A percentile compares a stretch with the other conserved stretches of the same genome.
Conservation (phyloP, 192 early-diverging fungal genomes). For the Allomyces macrogynus region DNA sequence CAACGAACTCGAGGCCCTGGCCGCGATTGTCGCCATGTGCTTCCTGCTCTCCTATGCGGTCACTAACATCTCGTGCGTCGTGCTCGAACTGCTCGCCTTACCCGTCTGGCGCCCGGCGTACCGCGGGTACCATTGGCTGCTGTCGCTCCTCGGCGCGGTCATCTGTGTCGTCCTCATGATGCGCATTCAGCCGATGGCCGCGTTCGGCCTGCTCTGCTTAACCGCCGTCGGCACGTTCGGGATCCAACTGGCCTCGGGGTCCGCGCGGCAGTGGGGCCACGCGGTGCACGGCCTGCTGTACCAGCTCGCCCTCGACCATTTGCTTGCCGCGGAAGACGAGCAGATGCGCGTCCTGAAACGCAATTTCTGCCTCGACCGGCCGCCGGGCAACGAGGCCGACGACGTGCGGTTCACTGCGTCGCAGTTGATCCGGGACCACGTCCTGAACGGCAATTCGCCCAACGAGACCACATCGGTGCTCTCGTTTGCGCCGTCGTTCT, state of each 20-base stretch:
- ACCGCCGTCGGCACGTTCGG: too few relatives aligned
- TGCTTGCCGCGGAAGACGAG: not conserved
- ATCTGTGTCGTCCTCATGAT: not conserved
- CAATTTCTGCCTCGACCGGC: not conserved
- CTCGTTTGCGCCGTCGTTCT: too few relatives aligned
- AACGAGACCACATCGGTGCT: too few relatives aligned
- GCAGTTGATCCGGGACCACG: too few relatives aligned
- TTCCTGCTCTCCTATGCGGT: slow-evolving; percentile 1
- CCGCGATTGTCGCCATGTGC: not conserved
- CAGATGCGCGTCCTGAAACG: not conserved
- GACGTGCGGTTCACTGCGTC: too few relatives aligned
- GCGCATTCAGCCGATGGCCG: not conserved
- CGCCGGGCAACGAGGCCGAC: too few relatives aligned
- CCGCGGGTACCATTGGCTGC: not conserved
- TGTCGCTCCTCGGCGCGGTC: not conserved
- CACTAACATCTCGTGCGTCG: not conserved
- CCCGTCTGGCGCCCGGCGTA: not conserved
- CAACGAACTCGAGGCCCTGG: slow-evolving; percentile 1
- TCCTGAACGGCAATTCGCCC: too few relatives aligned
- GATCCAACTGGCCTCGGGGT: too few relatives aligned
- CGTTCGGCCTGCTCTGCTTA: not conserved
- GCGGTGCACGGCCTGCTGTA: not conserved
- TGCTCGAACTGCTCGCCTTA: not conserved
- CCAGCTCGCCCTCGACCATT: not conserved
- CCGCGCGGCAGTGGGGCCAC: not conserved